These are phyloP conservation scores for Colletotrichum liaoningense DNA, from an alignment of 2,329 filamentous ascomycete genomes.

Conservation along the genomic window DNA sequence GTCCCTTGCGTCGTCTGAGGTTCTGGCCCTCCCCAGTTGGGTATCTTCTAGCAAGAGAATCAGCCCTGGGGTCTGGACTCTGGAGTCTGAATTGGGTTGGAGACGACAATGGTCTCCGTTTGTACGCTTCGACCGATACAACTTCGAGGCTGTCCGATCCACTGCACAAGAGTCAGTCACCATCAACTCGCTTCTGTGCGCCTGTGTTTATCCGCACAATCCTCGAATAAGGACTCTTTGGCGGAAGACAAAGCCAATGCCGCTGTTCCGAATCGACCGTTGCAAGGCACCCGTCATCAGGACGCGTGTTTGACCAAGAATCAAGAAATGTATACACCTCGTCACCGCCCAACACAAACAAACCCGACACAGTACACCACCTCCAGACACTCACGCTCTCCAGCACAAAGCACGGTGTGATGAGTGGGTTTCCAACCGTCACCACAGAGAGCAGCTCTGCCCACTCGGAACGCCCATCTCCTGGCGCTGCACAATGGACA, in stretches of 20 bases:
- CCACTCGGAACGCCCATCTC: background rate
- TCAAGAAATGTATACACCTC: background rate
- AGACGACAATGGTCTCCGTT: background rate
- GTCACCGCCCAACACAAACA: background rate
- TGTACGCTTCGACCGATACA: background rate
- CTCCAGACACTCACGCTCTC: background rate
- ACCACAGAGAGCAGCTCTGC: background rate
- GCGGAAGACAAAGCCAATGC: conserved; percentile 10
- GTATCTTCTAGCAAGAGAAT: conserved; percentile 10
- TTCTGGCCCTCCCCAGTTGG: conserved; percentile 22
- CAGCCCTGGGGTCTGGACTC: background rate
- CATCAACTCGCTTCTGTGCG: background rate
- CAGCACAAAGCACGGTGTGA: background rate
- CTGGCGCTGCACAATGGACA: conserved; percentile 6
- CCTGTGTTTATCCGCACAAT: background rate
- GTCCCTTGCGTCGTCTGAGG: conserved; percentile 32
- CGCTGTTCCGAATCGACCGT: conserved; percentile 16
- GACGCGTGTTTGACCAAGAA: background rate
- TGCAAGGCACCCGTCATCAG: background rate
- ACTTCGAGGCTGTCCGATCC: background rate
- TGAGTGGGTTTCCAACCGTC: conserved; percentile 11
- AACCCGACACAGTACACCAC: background rate
- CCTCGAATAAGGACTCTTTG: background rate
- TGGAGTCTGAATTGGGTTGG: background rate
- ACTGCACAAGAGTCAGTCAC: conserved; percentile 1